Conservation (phyloP, 768 basidiomycete genomes). For the Xerocomellus chrysenteron region DNA sequence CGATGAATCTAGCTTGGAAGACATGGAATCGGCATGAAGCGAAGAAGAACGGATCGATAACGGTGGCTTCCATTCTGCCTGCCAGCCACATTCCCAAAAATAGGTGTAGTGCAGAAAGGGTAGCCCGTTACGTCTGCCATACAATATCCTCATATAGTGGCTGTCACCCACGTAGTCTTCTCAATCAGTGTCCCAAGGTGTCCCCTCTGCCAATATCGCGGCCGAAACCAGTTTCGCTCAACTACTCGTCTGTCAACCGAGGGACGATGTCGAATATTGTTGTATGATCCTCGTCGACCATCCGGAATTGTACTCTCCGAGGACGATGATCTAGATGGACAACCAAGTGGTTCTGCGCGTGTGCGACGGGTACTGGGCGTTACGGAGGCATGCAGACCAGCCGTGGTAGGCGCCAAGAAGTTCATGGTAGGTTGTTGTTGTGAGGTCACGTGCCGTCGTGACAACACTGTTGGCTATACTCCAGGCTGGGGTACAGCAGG, state of each 20-base stretch:
- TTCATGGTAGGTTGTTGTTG: neutral
- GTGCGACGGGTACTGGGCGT: constrained; percentile 9
- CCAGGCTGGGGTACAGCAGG: neutral
- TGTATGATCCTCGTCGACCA: constrained; percentile 21
- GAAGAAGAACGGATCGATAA: neutral
- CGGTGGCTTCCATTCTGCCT: neutral
- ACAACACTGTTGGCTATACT: neutral
- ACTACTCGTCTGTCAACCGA: constrained; percentile 20
- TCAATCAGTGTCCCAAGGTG: neutral
- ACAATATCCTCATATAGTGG: too few species aligned
- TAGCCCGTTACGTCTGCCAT: neutral
- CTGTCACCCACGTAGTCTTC: too few species aligned
- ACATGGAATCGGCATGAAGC: neutral
- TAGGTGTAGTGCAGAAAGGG: too few species aligned
- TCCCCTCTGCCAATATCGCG: constrained; percentile 1
- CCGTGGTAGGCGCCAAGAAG: neutral
- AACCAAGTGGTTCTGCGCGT: constrained; percentile 21
- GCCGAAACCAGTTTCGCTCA: constrained; percentile 6
- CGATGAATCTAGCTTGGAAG: neutral
- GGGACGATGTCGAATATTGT: constrained; percentile 11
- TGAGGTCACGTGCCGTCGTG: constrained; percentile 1
- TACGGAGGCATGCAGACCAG: constrained; percentile 12
- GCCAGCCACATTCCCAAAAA: neutral
- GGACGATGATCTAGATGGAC: constrained; percentile 17
- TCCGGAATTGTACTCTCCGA: constrained; percentile 15